Evolutionary conservation across 495 filamentous ascomycete genomes (phyloP), one percentile per base, ranked within the genome.

Genomic region (Xylaria nigripes): DNA sequence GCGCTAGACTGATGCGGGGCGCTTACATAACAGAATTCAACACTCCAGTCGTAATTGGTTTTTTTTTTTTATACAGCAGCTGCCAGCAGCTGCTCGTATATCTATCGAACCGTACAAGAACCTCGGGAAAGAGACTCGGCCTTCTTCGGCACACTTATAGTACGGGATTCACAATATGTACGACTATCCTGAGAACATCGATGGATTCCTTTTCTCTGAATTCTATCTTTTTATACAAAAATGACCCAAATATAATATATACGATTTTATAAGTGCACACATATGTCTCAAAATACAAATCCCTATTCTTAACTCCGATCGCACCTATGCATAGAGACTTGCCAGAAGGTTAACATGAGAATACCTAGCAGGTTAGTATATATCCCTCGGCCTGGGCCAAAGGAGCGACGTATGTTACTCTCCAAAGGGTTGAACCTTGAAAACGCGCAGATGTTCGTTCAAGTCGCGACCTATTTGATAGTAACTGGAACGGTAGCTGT

Each of bases 401-500:
- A 22, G 42, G 15, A 12, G 9, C 32, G 21, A 34, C n/a, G 32
- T 24, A 45, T 54, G 42, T 53, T 15, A n/a, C 27, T 45, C 13
- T 21, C 29, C n/a, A 15, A 16, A 32, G 19, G 18, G 23, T 36
- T 46, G 23, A 45, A 19, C 19, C 38, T 32, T 22, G 3, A 38
- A 16, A 13, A 47, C 16, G 9, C 32, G 24, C 7, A 22, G 22
- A 24, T 22, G 15, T 24, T 43, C n/a, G 18, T 21, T 48, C 23
- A 10, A 42, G 1, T 19, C 12, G 15, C 10, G 21, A 15, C 38
- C 60, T 72, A 79, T 61, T 76, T 81, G 23, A 68, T 60, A 19
- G 70, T 64, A 24, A 80, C 29, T 19, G 78, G 77, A 22, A 74
- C 60, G 13, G 70, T 70, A 30, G 69, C 62, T 42, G 76, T 77